Conservation (phyloP, 768 basidiomycete genomes). For the Clavulina sp. region DNA sequence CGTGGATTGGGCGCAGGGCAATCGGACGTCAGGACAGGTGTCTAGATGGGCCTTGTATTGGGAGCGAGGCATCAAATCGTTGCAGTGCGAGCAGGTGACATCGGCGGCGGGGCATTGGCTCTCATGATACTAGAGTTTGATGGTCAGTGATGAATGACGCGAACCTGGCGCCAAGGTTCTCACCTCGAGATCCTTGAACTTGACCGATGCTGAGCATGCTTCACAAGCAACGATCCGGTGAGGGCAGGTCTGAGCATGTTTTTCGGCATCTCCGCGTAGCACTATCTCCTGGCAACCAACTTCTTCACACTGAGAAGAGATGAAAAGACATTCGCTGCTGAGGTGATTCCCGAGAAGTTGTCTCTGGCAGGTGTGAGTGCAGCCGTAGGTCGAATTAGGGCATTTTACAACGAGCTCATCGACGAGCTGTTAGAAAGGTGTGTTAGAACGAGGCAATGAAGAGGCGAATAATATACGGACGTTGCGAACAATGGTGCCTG, state of each 20-base stretch:
- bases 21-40: constrained; percentile 23
- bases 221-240: constrained; percentile 22
- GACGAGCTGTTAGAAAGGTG: constrained; percentile 37
- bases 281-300: constrained; percentile 28
- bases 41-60: constrained; percentile 21
- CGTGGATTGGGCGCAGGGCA: constrained; percentile 29
- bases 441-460: background rate
- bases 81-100: constrained; percentile 27
- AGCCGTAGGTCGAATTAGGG: constrained; percentile 40
- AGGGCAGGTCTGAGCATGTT: constrained; percentile 24
- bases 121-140: constrained; percentile 23
- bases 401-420: constrained; percentile 70
- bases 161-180: constrained; percentile 8
- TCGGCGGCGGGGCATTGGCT: constrained; percentile 23
- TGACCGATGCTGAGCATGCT: constrained; percentile 22
- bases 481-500: constrained; percentile 60
- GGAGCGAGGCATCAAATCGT: constrained; percentile 21
- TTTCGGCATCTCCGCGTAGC: constrained; percentile 30
- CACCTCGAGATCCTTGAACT: constrained; percentile 24
- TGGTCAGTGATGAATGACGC: background rate
- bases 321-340: constrained; percentile 40
- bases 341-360: constrained; percentile 48
- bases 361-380: constrained; percentile 44
- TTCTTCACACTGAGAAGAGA: constrained; percentile 34
- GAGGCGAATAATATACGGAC: constrained; percentile 25